phyloP scores from a whole-genome alignment of 129 eudicot species.

The Escallonia rubra region DNA sequence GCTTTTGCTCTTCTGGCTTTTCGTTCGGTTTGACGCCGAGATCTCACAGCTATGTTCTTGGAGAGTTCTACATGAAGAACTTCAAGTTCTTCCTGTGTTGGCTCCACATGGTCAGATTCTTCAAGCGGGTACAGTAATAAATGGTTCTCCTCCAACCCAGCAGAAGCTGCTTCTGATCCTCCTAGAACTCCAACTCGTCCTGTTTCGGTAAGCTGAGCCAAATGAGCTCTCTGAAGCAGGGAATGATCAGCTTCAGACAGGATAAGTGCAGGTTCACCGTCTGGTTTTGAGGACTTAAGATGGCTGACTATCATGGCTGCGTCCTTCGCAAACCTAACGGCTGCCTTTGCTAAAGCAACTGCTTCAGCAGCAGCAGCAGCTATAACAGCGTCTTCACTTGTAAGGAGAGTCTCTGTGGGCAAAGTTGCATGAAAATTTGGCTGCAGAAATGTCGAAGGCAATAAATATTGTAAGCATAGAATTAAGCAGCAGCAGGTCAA shows the following conservation, averaged over 20 bases:
- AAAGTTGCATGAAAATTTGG: slow-evolving; percentile 39
- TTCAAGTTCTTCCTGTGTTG: slow-evolving; percentile 65
- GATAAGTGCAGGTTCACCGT: slow-evolving; percentile 9
- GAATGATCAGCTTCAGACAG: slow-evolving; percentile 27
- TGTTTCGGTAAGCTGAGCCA: slow-evolving; percentile 15
- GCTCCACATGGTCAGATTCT: slow-evolving; percentile 44
- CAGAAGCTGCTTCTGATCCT: neutral
- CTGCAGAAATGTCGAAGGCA: slow-evolving; percentile 27
- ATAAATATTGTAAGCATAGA: neutral
- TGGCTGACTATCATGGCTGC: slow-evolving; percentile 50
- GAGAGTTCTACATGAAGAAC: slow-evolving; percentile 53
- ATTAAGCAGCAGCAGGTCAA: too few species aligned
- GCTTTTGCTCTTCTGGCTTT: slow-evolving; percentile 67
- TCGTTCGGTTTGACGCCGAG: slow-evolving; percentile 74
- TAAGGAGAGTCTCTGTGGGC: slow-evolving; percentile 38
- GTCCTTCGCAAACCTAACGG: slow-evolving; percentile 69
- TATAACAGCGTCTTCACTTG: slow-evolving; percentile 55
- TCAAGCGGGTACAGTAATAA: slow-evolving; percentile 4
- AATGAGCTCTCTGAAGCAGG: slow-evolving; percentile 13
- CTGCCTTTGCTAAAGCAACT: slow-evolving; percentile 78
- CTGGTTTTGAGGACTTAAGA: slow-evolving; percentile 22
- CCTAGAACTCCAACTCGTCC: neutral
- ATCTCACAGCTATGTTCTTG: slow-evolving; percentile 64
- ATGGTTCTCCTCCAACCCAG: neutral
- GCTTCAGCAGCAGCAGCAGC: slow-evolving; percentile 93